Base-by-base conservation (phyloP, 2,329 filamentous ascomycete species). In the Paraphaeosphaeria sporulosa region DNA sequence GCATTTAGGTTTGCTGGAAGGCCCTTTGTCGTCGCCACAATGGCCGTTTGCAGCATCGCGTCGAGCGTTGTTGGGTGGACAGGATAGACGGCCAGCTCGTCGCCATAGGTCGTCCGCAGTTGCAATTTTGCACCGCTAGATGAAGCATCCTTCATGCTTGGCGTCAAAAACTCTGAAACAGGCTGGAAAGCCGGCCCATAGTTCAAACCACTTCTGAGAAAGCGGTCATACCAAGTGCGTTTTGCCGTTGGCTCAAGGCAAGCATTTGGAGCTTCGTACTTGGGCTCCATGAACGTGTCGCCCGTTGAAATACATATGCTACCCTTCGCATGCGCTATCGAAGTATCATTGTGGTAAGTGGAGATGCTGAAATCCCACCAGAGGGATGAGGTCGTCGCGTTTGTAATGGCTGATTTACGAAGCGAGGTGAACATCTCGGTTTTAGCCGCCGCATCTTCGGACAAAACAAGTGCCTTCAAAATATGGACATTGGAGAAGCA, bases 21-120 rank as follows among this genome's bases (percentile, higher is more conserved):
- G 59, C 15, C 53, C 66, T 8, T 43, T 59, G 12, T 70, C 55
- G 50, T 63, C 4, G 67, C 62, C 23, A 71, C 53, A 34, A 68
- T 60, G 13, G 60, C 60, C 4, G 65, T 61, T 25, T 69, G 70
- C 1, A 72, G 21, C 34, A 64, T 58, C 8, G 65, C 63, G 38
- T 72, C 69, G 21, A 72, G 63, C 1, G 61, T 64, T 48, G 63
- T 55, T 19, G 70, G 71, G 54, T 72, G 70, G 13, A 65, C 50
- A 1, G 61, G 52, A 32, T 69, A 69, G n/a, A 27, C 13, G 3
- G 30, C 30, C n/a, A 46, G 34, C 9, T 61, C 59, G 19, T 57
- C 19, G 3, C 43, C 51, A 12, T 57, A 47, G 12, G 62, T 59
- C 23, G 58, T 50, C 34, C 59, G 59, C 9, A 64, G 48, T 25